Base-by-base conservation (phyloP, 768 basidiomycete genomes). In the Leccinum pellstonianum region DNA sequence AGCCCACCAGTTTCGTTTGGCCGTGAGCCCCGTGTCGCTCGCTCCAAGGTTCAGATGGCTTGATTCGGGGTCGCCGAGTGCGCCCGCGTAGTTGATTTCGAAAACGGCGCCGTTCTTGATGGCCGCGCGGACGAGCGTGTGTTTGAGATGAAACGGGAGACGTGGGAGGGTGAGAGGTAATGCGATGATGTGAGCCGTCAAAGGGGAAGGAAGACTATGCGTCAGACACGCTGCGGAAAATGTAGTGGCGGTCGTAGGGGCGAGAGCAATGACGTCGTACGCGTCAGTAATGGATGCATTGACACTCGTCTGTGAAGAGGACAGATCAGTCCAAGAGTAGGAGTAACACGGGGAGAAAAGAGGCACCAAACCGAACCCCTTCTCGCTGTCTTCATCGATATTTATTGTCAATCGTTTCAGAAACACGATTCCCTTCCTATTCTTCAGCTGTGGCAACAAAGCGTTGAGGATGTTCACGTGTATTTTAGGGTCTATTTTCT, bases 1-100 rank as follows among this genome's bases (percentile, higher is more conserved):
- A 0, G 88, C 85, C 93, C 93, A 91, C 92, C 91, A 91, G 63
- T 93, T 91, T 43, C 90, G 76, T 74, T 90, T 90, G 4, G 84
- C 82, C 9, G 71, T 73, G 3, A 78, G 67, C 0, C 83, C 86
- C 31, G 77, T 79, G 58, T 86, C 85, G 15, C 78, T 82, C 3
- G 75, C 82, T 6, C 81, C 80, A 12, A 81, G 78, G 15, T 77
- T 74, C 3, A 74, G 64, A 11, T 83, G 70, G 19, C 76, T 64
- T 0, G 78, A 59, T 50, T 86, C 84, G 19, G 80, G 78, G 52
- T 86, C 85, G 1, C 83, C 86, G 0, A 94, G 73, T 0, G 90
- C 88, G 14, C 89, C 88, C 0, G 84, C 85, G 61, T 93, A 94
- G 62, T 80, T 81, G 50, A 95, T 82, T 72, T 94, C 93, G 66